phyloP scores from a whole-genome alignment of 164 flowering plant genomes.

The Buxus sempervirens region DNA sequence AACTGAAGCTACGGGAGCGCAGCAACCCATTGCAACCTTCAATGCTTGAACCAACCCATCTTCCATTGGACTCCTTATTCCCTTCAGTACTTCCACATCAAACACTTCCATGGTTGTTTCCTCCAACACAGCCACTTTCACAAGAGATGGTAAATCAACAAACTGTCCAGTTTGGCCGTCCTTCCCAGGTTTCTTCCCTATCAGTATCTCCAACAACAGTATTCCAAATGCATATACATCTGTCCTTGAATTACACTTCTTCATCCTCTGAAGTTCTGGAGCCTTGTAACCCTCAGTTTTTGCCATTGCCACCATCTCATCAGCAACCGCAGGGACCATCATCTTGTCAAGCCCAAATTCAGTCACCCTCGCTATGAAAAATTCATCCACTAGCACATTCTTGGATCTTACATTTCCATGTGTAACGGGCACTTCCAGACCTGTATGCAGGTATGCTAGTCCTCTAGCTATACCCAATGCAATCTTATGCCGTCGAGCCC shows the following conservation, averaged over 20 bases:
- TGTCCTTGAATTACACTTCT: slow-evolving; percentile 81
- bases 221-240: slow-evolving; percentile 96
- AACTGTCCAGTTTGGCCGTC: slow-evolving; percentile 50
- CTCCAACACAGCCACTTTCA: slow-evolving; percentile 91
- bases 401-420: slow-evolving; percentile 89
- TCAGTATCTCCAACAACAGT: slow-evolving; percentile 71
- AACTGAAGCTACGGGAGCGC: slow-evolving; percentile 90
- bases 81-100: slow-evolving; percentile 79
- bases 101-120: slow-evolving; percentile 96
- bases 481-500: slow-evolving; percentile 95
- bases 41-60: slow-evolving; percentile 93
- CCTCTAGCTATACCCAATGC: slow-evolving; percentile 83
- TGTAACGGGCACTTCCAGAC: slow-evolving; percentile 72
- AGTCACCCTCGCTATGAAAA: slow-evolving; percentile 71
- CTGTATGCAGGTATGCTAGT: slow-evolving; percentile 77
- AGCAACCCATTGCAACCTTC: slow-evolving; percentile 99
- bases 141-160: slow-evolving; percentile 81
- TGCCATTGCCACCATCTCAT: slow-evolving; percentile 74
- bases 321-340: slow-evolving; percentile 79
- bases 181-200: slow-evolving; percentile 89
- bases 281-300: slow-evolving; percentile 93
- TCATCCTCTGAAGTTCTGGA: slow-evolving; percentile 94
- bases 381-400: slow-evolving; percentile 84
- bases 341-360: slow-evolving; percentile 91
- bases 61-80: slow-evolving; percentile 93